Evolutionary conservation across 2,329 filamentous ascomycete genomes (phyloP).

Genomic region (Pestalotiopsis sp.): DNA sequence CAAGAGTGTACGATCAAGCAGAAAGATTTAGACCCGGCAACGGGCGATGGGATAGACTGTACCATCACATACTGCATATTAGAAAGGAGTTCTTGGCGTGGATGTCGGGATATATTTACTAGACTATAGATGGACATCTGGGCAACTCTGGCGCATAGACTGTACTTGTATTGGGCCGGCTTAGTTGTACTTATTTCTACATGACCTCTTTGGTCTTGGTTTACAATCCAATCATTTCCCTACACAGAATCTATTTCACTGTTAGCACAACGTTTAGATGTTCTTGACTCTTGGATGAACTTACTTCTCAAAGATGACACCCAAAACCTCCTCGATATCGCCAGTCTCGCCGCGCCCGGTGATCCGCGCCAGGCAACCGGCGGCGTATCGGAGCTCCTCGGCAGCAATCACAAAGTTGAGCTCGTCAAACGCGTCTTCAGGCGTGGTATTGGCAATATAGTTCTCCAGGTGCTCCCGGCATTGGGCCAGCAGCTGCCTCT

Average conservation of each 20-base stretch:
- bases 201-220: not conserved
- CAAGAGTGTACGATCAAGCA: not conserved
- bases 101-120: not conserved
- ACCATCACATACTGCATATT: conserved; percentile 1
- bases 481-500: conserved; percentile 75
- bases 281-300: conserved; percentile 32
- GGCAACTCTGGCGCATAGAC: not conserved
- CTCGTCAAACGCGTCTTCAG: conserved; percentile 19
- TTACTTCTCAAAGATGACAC: conserved; percentile 97
- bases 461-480: conserved; percentile 71
- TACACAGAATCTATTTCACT: conserved; percentile 51
- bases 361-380: conserved; percentile 78
- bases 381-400: conserved; percentile 81
- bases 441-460: conserved; percentile 64
- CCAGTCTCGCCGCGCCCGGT: conserved; percentile 82
- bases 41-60: conserved; percentile 1
- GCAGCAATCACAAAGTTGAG: conserved; percentile 60
- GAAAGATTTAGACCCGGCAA: not conserved
- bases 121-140: not conserved
- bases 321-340: conserved; percentile 93
- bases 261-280: conserved; percentile 5
- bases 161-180: not conserved
- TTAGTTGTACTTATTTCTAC: not conserved
- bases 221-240: conserved; percentile 42
- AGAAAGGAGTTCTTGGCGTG: not conserved